These are phyloP conservation scores for Tetradesmus obliquus DNA, from an alignment of 139 green algal species.

Conservation along the genomic window DNA sequence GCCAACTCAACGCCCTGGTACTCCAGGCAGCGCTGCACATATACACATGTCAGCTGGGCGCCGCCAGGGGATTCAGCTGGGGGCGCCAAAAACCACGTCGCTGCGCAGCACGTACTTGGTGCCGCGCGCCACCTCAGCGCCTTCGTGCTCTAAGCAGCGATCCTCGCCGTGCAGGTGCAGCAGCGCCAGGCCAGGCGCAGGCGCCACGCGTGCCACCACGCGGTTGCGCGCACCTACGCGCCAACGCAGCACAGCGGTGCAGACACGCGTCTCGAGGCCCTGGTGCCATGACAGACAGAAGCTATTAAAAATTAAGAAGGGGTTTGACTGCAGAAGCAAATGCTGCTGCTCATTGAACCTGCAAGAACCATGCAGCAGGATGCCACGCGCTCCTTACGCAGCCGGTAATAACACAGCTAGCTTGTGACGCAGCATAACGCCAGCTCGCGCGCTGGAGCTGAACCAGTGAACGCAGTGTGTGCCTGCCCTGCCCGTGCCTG, in stretches of 20 bases:
- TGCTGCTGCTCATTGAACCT: too few relatives aligned
- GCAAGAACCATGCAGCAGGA: too few relatives aligned
- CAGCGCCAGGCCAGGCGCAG: constrained; percentile 66
- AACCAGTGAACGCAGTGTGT: neutral
- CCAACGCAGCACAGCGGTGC: neutral
- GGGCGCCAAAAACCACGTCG: constrained; percentile 71
- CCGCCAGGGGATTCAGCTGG: too few relatives aligned
- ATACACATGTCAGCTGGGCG: neutral
- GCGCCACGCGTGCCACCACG: constrained; percentile 51
- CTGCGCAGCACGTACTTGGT: constrained; percentile 82
- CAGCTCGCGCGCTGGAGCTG: neutral
- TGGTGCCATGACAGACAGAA: neutral
- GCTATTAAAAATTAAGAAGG: too few relatives aligned
- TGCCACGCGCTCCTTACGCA: too few relatives aligned
- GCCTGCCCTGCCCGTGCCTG: too few relatives aligned
- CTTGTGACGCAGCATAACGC: too few relatives aligned
- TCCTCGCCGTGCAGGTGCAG: constrained; percentile 79
- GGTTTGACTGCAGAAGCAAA: too few relatives aligned
- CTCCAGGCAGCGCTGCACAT: neutral
- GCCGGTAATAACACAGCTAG: too few relatives aligned
- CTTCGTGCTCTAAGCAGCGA: constrained; percentile 78
- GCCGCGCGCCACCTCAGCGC: constrained; percentile 54
- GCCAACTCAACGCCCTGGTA: too few relatives aligned
- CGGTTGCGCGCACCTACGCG: constrained; percentile 8
- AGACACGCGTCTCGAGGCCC: neutral